Evolutionary conservation across 2,329 filamentous ascomycete species (phyloP), one percentile per base, ranked within the genome.

Genomic region (Pseudocercospora ulei): DNA sequence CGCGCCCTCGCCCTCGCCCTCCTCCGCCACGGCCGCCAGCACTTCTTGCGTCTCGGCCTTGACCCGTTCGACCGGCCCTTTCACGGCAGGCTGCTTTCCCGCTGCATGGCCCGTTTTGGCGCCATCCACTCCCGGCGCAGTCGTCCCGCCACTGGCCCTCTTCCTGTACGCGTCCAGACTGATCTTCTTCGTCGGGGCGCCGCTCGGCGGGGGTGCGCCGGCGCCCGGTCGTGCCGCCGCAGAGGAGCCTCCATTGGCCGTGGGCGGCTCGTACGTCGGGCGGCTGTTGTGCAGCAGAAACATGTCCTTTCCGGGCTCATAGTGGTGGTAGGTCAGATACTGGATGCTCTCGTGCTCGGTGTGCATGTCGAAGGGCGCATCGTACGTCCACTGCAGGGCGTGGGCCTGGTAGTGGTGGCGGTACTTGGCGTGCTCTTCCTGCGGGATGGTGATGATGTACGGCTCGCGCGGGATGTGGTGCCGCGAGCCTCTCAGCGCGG

Each of bases 261-360:
- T 39, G 29, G 56, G 43, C 53, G 6, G 55, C 48, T 46, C 48
- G 18, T 55, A 50, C 29, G 57, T 53, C 46, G 35, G 49, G 23
- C 37, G 34, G 35, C 46, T 56, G 36, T 38, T 54, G 35, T 52
- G 53, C 44, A 49, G 43, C 42, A 52, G 48, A 35, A 50, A 56
- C 45, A 57, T 51, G 18, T 50, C 50, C 35, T 49, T 52, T 43
- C 69, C 68, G 20, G 67, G 67, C 52, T 76, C 70, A 55, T 75
- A 72, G 39, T 69, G 71, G 38, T 73, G 60, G 48, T 74, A 78
- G 41, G 73, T 78, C 63, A 75, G 66, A 56, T 78, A 78, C 54
- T 78, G 75, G 36, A 75, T 62, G 50, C 69, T 64, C 30, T 58
- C 55, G 51, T 75, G 68, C 57, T 79, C 75, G 46, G 69, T 62